Conservation (phyloP, 1,284 basidiomycete species). For the Apiotrichum gamsii region DNA sequence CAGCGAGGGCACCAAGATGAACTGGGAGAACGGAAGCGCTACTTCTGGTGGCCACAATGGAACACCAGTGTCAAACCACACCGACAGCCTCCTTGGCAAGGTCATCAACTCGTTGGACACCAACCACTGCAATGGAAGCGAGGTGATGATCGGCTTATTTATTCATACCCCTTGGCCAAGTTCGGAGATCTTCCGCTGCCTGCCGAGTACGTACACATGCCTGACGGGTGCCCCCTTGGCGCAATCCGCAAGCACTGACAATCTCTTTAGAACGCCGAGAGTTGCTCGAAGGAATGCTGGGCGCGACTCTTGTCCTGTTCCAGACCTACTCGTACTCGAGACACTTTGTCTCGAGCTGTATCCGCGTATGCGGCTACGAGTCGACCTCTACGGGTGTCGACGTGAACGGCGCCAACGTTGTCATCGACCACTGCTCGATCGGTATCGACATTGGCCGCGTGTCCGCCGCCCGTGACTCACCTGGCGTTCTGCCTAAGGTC, state of each 20-base stretch:
- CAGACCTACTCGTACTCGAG: constrained; percentile 96
- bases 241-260: constrained; percentile 5
- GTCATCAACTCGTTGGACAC: too few species aligned
- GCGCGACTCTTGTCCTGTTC: constrained; percentile 93
- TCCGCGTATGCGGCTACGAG: constrained; percentile 94
- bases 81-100: too few species aligned
- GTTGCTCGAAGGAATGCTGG: constrained; percentile 96
- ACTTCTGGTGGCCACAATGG: too few species aligned
- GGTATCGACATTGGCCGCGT: constrained; percentile 95
- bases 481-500: constrained; percentile 82
- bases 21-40: constrained; percentile 23
- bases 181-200: constrained; percentile 89
- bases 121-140: constrained; percentile 4
- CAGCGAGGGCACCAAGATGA: constrained; percentile 25
- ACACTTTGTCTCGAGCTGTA: constrained; percentile 90
- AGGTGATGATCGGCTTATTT: constrained; percentile 74
- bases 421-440: constrained; percentile 87
- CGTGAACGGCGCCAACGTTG: constrained; percentile 76
- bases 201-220: constrained; percentile 61
- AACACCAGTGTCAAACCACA: too few species aligned
- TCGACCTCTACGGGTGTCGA: constrained; percentile 78
- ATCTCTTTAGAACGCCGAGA: constrained; percentile 66
- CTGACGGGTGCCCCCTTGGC: not conserved
- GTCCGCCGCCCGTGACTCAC: constrained; percentile 66
- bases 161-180: constrained; percentile 97